A percentile compares a stretch with the other conserved stretches of the same genome.
phyloP scores from a whole-genome alignment of 257 asterid species.

The Scutellaria minor region DNA sequence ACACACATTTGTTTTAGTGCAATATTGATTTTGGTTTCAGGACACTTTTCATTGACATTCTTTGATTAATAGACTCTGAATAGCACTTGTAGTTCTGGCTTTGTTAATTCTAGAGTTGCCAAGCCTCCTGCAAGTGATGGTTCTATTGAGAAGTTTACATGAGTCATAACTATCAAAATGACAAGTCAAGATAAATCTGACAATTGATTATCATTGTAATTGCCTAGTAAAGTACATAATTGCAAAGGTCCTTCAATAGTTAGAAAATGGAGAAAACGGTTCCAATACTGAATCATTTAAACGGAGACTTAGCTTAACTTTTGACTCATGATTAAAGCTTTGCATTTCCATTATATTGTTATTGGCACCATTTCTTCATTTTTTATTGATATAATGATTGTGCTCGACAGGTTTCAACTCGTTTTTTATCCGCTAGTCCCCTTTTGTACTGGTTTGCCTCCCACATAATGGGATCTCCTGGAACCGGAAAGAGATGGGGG shows the following conservation, averaged over 20 bases:
- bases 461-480: constrained; percentile 50
- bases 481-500: constrained; percentile 66
- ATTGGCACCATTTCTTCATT: not conserved
- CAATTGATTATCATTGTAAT: not conserved
- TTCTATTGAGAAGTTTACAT: not conserved
- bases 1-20: not conserved
- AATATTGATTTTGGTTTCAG: not conserved
- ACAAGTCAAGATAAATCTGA: not conserved
- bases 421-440: constrained; percentile 89
- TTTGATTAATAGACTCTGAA: not conserved
- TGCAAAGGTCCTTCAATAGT: not conserved
- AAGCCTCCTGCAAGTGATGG: not conserved
- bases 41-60: not conserved
- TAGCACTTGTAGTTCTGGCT: not conserved
- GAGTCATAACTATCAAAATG: not conserved
- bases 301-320: not conserved
- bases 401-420: constrained; percentile 76
- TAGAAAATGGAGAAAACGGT: not conserved
- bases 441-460: constrained; percentile 87
- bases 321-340: too few species aligned
- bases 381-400: constrained; percentile 10
- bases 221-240: not conserved
- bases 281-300: not conserved
- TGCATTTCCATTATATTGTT: not conserved
- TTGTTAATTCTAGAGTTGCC: not conserved